Conservation (phyloP, 2,329 filamentous ascomycete species). For the Cercospora nicotianae region DNA sequence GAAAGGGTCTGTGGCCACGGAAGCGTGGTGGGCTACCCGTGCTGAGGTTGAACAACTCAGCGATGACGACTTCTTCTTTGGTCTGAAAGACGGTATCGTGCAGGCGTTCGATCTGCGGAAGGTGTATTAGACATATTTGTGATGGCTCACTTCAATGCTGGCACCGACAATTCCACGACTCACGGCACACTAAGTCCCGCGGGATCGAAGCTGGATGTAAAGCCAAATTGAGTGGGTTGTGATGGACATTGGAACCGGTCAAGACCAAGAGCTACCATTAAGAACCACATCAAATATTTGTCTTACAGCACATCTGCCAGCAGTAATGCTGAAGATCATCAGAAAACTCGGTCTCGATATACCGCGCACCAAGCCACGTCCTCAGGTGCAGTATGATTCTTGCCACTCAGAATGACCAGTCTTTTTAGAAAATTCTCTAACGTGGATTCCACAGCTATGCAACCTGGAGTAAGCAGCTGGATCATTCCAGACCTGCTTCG, state of each 20-base stretch:
- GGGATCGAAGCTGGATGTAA: not conserved
- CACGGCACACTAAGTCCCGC: not conserved
- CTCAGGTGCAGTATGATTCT: not conserved
- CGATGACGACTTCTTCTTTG: slow-evolving; percentile 18
- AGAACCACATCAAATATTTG: not conserved
- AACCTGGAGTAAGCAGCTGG: not conserved
- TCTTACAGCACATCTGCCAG: not conserved
- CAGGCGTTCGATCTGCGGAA: slow-evolving; percentile 18
- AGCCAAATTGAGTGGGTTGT: no score
- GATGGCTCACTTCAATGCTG: not conserved
- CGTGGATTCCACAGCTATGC: not conserved
- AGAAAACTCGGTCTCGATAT: not conserved
- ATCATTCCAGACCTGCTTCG: not conserved
- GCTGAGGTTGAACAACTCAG: slow-evolving; percentile 16
- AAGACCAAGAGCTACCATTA: not conserved
- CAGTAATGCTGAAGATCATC: not conserved
- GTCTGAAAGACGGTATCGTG: slow-evolving; percentile 20
- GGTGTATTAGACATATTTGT: not conserved
- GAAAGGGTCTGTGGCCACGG: slow-evolving; percentile 13
- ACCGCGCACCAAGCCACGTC: not conserved
- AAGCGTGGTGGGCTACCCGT: slow-evolving; percentile 18
- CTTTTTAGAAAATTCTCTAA: not conserved
- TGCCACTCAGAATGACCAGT: not conserved
- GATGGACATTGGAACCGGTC: not conserved
- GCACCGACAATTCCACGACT: not conserved